Conservation (phyloP, 2,329 filamentous ascomycete species). For the Chlorencoelia australis region DNA sequence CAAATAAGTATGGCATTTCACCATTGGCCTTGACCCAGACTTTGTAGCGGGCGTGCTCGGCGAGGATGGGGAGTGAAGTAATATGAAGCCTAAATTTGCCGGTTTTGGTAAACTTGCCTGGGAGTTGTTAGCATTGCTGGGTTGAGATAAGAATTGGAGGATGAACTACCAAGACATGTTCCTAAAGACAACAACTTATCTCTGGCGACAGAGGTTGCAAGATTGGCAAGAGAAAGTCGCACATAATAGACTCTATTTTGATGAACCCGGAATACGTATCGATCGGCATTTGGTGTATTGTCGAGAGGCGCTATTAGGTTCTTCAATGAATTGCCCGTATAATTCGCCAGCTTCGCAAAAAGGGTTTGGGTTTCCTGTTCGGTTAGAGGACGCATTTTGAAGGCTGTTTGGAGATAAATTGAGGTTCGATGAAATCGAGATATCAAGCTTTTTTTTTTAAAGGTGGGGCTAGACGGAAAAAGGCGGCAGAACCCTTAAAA, state of each 20-base stretch:
- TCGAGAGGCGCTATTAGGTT: conserved; percentile 69
- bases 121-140: conserved; percentile 10
- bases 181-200: conserved; percentile 80
- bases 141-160: not conserved
- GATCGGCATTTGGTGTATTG: conserved; percentile 57
- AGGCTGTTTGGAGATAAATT: conserved; percentile 1
- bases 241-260: conserved; percentile 86
- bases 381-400: conserved; percentile 66
- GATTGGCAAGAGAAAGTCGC: conserved; percentile 77
- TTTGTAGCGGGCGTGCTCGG: conserved; percentile 89
- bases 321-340: conserved; percentile 79
- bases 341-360: conserved; percentile 88
- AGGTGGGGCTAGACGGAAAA: conserved; percentile 20
- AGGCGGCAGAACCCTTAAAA: too few species aligned
- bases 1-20: conserved; percentile 95
- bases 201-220: conserved; percentile 76
- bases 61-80: conserved; percentile 75
- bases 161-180: conserved; percentile 56
- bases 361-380: conserved; percentile 71
- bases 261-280: conserved; percentile 78
- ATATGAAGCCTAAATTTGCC: conserved; percentile 94
- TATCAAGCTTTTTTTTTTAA: conserved; percentile 12
- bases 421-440: too few species aligned
- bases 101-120: conserved; percentile 91
- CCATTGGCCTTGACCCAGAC: conserved; percentile 95